Base-by-base conservation (phyloP, 2,329 filamentous ascomycete species). In the Penicillium sp. region DNA sequence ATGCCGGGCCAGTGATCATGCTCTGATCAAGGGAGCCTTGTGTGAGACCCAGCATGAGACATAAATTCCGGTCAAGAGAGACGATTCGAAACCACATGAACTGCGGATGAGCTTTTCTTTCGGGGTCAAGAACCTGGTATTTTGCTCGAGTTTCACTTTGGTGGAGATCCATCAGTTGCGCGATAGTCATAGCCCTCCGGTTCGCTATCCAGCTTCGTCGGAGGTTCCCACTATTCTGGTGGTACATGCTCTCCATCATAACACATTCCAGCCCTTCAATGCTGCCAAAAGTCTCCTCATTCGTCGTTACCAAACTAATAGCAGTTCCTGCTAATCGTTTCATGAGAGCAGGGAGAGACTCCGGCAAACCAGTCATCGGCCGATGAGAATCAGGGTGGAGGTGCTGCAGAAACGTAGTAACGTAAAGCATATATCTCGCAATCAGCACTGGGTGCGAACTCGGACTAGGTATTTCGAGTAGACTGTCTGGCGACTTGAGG, bases 1-100 rank as follows among this genome's bases (percentile, higher is more conserved):
- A 63, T 2, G 77, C 75, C 47, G 83, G 77, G 23, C 82, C 76
- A 13, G 70, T 71, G 0, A 77, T 79, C 1, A 85, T 56, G 9
- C 75, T 7, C 73, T 58, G 5, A 62, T 61, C 62, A 19, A 60
- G 36, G 0, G 58, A 56, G 21, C 65, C 68, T 8, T 68, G 68
- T 0, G 76, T 73, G 1, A 79, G 65, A 3, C 76, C 75, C 1
- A 79, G 64, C 61, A 79, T 70, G 2, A 79, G 61, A 11, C 65
- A 74, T 1, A 79, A 58, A 9, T 72, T 67, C 3, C 74, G 70
- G 28, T 79, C 77, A 10, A 68, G 61, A 11, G 60, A 68, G 1
- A 76, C 58, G 9, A 78, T 66, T 0, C 74, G 71, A 28, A 71
- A 73, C 75, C 77, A 79, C 19, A 77, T 61, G 34, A 63, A 52